Percentiles rank a stretch among this genome's conserved stretches.
phyloP scores from a whole-genome alignment of 768 basidiomycete genomes.

The Chalciporus piperatus region DNA sequence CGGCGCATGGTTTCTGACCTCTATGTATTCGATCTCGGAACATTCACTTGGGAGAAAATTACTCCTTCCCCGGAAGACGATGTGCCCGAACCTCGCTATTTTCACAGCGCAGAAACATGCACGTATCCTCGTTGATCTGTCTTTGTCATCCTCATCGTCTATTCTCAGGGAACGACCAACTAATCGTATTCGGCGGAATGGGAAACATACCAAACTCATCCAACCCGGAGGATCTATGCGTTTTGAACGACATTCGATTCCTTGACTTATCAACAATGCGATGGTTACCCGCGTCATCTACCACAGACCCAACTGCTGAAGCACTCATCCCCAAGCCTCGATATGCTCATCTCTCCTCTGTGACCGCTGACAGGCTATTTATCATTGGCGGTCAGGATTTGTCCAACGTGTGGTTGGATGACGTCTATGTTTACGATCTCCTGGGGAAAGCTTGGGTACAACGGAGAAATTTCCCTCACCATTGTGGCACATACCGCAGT shows the following conservation, averaged over 20 bases:
- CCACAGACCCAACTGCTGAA: conserved; percentile 38
- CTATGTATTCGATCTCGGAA: conserved; percentile 83
- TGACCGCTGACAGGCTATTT: conserved; percentile 80
- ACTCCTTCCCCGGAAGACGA: conserved; percentile 59
- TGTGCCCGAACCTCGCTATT: conserved; percentile 83
- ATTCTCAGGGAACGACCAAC: conserved; percentile 70
- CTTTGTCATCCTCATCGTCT: conserved; percentile 11
- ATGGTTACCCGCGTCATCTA: conserved; percentile 60
- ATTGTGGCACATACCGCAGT: conserved; percentile 94
- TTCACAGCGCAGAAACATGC: conserved; percentile 91
- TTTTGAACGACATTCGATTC: conserved; percentile 90
- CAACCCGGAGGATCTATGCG: conserved; percentile 79
- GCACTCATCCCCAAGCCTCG: conserved; percentile 73
- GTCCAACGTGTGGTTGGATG: conserved; percentile 90
- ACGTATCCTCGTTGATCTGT: conserved; percentile 19
- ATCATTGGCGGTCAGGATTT: conserved; percentile 96
- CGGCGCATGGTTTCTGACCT: conserved; percentile 89
- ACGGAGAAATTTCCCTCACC: conserved; percentile 78
- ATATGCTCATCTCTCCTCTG: conserved; percentile 91
- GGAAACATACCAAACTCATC: conserved; percentile 70
- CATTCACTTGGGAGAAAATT: conserved; percentile 77
- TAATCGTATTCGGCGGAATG: conserved; percentile 97
- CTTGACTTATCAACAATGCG: conserved; percentile 69
- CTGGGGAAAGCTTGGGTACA: conserved; percentile 71
- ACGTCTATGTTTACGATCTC: conserved; percentile 88